Evolutionary conservation across 140 eudicot species (phyloP).

Genomic region (Erigeron philadelphicus): DNA sequence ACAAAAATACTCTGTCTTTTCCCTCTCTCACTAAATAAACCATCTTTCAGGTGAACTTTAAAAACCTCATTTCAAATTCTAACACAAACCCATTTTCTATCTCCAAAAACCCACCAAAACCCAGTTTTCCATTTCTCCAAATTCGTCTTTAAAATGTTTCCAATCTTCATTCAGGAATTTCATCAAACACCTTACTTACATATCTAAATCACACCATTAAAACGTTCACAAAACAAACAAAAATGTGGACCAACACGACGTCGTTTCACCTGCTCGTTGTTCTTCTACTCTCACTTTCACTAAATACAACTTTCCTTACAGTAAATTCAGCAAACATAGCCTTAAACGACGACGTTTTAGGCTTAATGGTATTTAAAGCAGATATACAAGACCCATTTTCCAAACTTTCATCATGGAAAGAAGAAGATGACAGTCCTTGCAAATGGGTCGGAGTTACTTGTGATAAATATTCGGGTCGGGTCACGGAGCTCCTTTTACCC

Average conservation of each 20-base stretch:
- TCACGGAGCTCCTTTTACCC: constrained; percentile 52
- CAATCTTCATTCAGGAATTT: constrained; percentile 14
- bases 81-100: background rate
- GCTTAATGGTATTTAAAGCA: constrained; percentile 74
- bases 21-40: background rate
- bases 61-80: background rate
- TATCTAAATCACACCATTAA: constrained; percentile 4
- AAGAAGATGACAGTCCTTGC: constrained; percentile 69
- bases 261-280: constrained; percentile 27
- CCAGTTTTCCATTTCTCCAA: background rate
- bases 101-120: background rate
- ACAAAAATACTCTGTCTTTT: background rate
- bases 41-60: constrained; percentile 5
- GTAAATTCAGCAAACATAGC: constrained; percentile 39
- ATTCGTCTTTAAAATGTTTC: constrained; percentile 1
- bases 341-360: constrained; percentile 85
- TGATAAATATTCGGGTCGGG: constrained; percentile 54
- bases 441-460: constrained; percentile 71
- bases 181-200: constrained; percentile 20
- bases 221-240: background rate
- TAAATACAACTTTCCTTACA: constrained; percentile 2
- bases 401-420: constrained; percentile 70
- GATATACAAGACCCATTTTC: constrained; percentile 61
- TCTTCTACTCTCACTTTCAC: constrained; percentile 16
- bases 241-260: constrained; percentile 34